phyloP scores from a whole-genome alignment of 2,329 filamentous ascomycete genomes.

The Aspergillus fumigatiaffinis region DNA sequence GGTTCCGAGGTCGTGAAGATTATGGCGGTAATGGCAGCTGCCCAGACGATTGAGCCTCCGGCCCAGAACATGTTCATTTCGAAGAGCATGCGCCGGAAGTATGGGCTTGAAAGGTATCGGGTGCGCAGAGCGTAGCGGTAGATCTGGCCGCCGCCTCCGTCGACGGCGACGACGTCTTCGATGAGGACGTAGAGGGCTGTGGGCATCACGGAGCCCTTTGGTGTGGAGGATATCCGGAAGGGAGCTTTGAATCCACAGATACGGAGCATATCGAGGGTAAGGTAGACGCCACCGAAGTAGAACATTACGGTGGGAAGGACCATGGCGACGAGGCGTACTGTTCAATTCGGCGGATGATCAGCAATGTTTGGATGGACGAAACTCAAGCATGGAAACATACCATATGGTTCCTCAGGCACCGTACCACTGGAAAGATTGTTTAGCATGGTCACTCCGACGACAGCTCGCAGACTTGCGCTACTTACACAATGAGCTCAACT shows the following conservation, averaged over 20 bases:
- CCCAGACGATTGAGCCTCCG: slow-evolving; percentile 47
- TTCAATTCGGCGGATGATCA: not conserved
- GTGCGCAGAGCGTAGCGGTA: slow-evolving; percentile 50
- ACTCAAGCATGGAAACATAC: slow-evolving; percentile 22
- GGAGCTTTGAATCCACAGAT: slow-evolving; percentile 48
- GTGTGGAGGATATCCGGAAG: slow-evolving; percentile 61
- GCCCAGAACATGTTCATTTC: slow-evolving; percentile 57
- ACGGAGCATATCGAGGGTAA: slow-evolving; percentile 41
- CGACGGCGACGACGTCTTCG: slow-evolving; percentile 65
- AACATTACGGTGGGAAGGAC: slow-evolving; percentile 45
- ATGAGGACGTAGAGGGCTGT: slow-evolving; percentile 63
- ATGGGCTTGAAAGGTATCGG: slow-evolving; percentile 52
- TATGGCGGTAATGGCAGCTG: slow-evolving; percentile 45
- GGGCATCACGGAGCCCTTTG: slow-evolving; percentile 55
- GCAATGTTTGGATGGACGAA: not conserved
- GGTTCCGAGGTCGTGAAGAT: slow-evolving; percentile 47
- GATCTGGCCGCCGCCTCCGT: slow-evolving; percentile 56
- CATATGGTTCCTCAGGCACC: slow-evolving; percentile 37
- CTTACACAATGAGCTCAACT: slow-evolving; percentile 41
- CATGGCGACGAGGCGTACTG: slow-evolving; percentile 44
- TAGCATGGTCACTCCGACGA: slow-evolving; percentile 10
- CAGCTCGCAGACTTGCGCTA: not conserved
- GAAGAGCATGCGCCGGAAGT: slow-evolving; percentile 53
- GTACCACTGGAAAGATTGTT: slow-evolving; percentile 30
- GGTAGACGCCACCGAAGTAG: slow-evolving; percentile 42